A percentile compares a stretch with the other conserved stretches of the same genome.
phyloP scores from a whole-genome alignment of 495 filamentous ascomycete genomes.

The Tricharina praecox region DNA sequence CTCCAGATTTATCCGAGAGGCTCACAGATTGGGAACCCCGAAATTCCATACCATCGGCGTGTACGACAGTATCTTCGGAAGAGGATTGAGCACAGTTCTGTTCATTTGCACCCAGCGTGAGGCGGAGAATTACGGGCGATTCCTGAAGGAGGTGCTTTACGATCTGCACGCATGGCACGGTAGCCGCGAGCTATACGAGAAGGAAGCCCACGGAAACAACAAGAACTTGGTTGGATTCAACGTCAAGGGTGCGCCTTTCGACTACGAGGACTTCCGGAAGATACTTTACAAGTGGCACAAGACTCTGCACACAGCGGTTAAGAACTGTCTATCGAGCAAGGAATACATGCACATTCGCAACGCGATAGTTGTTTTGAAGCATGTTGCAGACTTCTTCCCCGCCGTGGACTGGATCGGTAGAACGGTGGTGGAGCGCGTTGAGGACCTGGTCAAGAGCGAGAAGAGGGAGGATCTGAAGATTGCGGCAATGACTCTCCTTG shows the following conservation, averaged over 20 bases:
- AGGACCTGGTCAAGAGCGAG: slow-evolving; percentile 47
- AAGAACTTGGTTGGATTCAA: slow-evolving; percentile 47
- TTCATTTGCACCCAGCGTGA: slow-evolving; percentile 78
- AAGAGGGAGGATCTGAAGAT: slow-evolving; percentile 77
- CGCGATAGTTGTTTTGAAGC: slow-evolving; percentile 77
- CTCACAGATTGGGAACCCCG: slow-evolving; percentile 64
- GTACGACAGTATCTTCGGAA: slow-evolving; percentile 66
- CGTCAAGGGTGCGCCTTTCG: slow-evolving; percentile 32
- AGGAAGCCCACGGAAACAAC: slow-evolving; percentile 50
- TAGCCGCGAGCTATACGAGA: slow-evolving; percentile 57
- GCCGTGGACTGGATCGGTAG: slow-evolving; percentile 74
- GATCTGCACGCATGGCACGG: slow-evolving; percentile 74
- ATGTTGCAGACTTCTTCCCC: slow-evolving; percentile 63
- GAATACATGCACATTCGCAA: slow-evolving; percentile 99
- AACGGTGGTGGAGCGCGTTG: slow-evolving; percentile 49
- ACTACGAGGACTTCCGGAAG: slow-evolving; percentile 72
- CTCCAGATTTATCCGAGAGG: slow-evolving; percentile 65
- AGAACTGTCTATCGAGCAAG: slow-evolving; percentile 54
- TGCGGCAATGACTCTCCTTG: slow-evolving; percentile 67
- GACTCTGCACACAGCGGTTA: slow-evolving; percentile 54
- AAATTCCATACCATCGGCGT: slow-evolving; percentile 77
- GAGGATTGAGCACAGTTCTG: slow-evolving; percentile 60
- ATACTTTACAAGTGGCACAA: slow-evolving; percentile 83
- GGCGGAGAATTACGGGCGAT: slow-evolving; percentile 76
- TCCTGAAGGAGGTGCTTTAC: slow-evolving; percentile 61